Evolutionary conservation across 108 stramenopile species (phyloP), one percentile per base, ranked within the genome.

Genomic region (Fistulifera pelliculosa): DNA sequence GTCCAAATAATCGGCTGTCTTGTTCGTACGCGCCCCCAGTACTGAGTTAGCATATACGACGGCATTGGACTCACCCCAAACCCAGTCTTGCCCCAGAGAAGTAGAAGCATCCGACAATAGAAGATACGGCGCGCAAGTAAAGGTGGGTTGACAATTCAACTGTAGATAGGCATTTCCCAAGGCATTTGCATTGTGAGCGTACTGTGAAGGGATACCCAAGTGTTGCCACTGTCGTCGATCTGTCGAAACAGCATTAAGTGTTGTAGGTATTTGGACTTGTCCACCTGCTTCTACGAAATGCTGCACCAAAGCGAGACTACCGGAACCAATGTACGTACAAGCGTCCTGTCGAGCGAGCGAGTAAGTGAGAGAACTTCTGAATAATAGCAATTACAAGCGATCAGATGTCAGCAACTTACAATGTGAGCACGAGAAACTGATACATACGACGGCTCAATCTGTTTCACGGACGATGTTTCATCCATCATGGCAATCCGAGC

Each of bases 111-210:
- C 63, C 16, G 41, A 40, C 11, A 61, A 61, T 18, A 87, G 35
- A 11, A 91, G 67, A 60, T 91, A 91, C 2, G 90, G 90, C 26
- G 90, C 90, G 66, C 90, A 91, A 6, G 90, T 91, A 62, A 91
- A 87, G 13, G 72, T 73, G 12, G 47, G 49, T 49, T 54, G 54
- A 70, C 83, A 84, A 15, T 83, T 85, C 24, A 91, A 49, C 3
- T 73, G 57, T 17, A 91, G 49, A 47, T 91, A 91, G 16, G 79
- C 71, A 61, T 91, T 75, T 15, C 80, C 90, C 1, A 87, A 62
- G 38, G 47, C 41, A 53, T 72, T 76, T 41, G 85, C 71, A 27
- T 69, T 66, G 12, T 38, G 38, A 4, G 79, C 74, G 12, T 67
- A 69, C 0, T 52, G 41, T 11, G 61, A 47, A 35, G 74, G 60